Evolutionary conservation across 208 protist species (phyloP).

Genomic region (Trypanosoma caninum): DNA sequence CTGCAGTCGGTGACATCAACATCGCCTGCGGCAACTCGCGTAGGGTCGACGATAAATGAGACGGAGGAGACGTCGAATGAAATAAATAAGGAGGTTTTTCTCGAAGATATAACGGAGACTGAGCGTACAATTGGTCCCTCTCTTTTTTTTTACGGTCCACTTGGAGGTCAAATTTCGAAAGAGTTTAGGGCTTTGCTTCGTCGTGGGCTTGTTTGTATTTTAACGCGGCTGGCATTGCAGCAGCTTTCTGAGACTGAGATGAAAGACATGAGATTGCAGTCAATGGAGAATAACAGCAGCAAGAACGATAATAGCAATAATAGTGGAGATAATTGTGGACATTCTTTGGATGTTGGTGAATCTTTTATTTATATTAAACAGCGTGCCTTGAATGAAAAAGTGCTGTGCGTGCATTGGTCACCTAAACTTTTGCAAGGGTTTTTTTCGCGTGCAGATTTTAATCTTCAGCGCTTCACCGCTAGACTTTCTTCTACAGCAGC

Average conservation of each 20-base stretch:
- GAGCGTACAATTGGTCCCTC: slow-evolving; percentile 10
- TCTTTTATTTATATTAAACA: slow-evolving; percentile 11
- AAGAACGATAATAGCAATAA: not conserved
- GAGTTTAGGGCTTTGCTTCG: slow-evolving; percentile 16
- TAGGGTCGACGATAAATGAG: not conserved
- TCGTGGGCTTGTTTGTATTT: slow-evolving; percentile 8
- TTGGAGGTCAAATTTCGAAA: slow-evolving; percentile 15
- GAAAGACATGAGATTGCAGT: no score
- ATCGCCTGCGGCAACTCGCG: not conserved
- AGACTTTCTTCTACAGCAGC: not conserved
- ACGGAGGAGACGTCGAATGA: not conserved
- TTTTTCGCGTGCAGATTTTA: not conserved
- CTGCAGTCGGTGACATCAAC: not conserved
- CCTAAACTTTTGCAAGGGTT: slow-evolving; percentile 7
- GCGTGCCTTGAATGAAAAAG: not conserved
- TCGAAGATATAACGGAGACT: not conserved
- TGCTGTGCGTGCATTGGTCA: slow-evolving; percentile 22
- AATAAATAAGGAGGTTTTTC: not conserved
- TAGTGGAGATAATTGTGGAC: not conserved
- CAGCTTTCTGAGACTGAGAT: not conserved
- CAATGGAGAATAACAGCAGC: not conserved
- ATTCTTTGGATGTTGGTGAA: not conserved
- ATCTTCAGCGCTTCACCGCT: slow-evolving; percentile 3
- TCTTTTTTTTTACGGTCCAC: slow-evolving; percentile 18
- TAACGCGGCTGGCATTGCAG: slow-evolving; percentile 4